These are phyloP conservation scores for Halophytophthora polymorphica DNA, from an alignment of 352 stramenopile species.

Conservation along the genomic window DNA sequence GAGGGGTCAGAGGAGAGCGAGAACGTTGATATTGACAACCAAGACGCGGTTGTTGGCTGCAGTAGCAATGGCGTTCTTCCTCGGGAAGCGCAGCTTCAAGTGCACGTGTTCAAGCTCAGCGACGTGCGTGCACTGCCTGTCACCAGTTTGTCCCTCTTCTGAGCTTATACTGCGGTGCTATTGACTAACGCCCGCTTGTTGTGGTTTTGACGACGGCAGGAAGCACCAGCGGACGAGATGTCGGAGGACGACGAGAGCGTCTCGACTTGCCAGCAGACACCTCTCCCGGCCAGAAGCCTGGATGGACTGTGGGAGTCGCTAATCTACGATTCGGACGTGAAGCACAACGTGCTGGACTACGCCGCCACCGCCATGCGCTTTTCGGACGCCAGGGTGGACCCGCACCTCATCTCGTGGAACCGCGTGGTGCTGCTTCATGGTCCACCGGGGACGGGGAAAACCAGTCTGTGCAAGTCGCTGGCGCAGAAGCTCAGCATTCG, in stretches of 20 bases:
- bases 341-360: slow-evolving; percentile 84
- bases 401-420: slow-evolving; percentile 91
- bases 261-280: slow-evolving; percentile 72
- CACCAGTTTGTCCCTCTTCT: not conserved
- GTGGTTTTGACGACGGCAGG: slow-evolving; percentile 29
- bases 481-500: slow-evolving; percentile 92
- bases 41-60: slow-evolving; percentile 5
- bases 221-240: slow-evolving; percentile 66
- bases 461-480: slow-evolving; percentile 89
- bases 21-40: slow-evolving; percentile 2
- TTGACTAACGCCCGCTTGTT: slow-evolving; percentile 3
- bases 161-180: not conserved
- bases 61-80: slow-evolving; percentile 15
- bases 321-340: slow-evolving; percentile 80
- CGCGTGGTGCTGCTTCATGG: slow-evolving; percentile 90
- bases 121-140: slow-evolving; percentile 25
- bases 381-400: slow-evolving; percentile 78
- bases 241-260: slow-evolving; percentile 79
- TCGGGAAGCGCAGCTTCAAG: slow-evolving; percentile 36
- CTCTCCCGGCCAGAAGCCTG: slow-evolving; percentile 62
- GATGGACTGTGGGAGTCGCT: slow-evolving; percentile 84
- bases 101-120: slow-evolving; percentile 78
- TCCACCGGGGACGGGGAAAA: slow-evolving; percentile 92
- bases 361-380: slow-evolving; percentile 90
- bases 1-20: too few species aligned